phyloP scores from a whole-genome alignment of 1,284 basidiomycete genomes.

The Ceratobasidium sp. region DNA sequence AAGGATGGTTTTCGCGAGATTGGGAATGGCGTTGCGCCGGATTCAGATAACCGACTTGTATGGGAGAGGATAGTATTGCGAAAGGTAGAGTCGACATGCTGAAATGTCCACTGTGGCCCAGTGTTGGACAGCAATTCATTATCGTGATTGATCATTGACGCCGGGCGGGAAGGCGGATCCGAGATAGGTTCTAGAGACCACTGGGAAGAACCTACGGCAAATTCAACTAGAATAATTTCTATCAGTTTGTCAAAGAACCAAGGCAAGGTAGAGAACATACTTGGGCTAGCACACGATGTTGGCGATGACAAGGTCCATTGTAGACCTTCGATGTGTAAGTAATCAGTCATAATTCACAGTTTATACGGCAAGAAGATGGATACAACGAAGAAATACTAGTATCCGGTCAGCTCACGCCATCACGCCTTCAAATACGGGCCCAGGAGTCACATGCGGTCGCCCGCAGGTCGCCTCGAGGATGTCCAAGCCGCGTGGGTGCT shows the following conservation, averaged over 20 bases:
- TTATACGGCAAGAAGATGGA: background rate
- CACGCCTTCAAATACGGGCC: constrained; percentile 28
- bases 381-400: background rate
- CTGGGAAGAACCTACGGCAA: constrained; percentile 32
- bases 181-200: constrained; percentile 25
- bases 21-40: constrained; percentile 11
- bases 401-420: background rate
- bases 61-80: constrained; percentile 23
- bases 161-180: background rate
- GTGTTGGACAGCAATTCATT: background rate
- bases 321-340: background rate
- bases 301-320: constrained; percentile 30
- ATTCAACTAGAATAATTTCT: constrained; percentile 12
- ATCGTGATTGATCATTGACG: background rate
- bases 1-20: constrained; percentile 23
- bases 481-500: constrained; percentile 2
- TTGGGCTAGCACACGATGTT: constrained; percentile 18
- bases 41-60: constrained; percentile 5
- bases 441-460: constrained; percentile 14
- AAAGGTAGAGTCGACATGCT: constrained; percentile 29
- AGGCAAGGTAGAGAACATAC: background rate
- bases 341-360: background rate
- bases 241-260: background rate
- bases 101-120: constrained; percentile 30
- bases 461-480: constrained; percentile 34